These are phyloP conservation scores for Nannizziopsis barbatae DNA, from an alignment of 2,329 filamentous ascomycete genomes.

Conservation along the genomic window DNA sequence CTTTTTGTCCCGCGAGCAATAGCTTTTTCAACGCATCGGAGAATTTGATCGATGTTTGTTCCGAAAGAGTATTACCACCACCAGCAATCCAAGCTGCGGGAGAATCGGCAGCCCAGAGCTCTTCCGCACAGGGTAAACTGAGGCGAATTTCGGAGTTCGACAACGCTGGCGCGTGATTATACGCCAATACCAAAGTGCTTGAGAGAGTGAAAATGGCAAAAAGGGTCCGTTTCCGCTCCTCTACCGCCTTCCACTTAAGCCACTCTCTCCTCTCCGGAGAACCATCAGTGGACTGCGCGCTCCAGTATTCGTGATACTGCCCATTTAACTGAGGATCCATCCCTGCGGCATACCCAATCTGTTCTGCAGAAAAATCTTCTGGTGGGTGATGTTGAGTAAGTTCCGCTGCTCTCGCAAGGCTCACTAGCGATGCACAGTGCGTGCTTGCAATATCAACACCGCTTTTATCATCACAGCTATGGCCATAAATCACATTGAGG, in stretches of 20 bases:
- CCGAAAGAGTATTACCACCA: constrained; percentile 59
- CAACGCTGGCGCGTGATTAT: constrained; percentile 82
- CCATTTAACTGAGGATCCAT: constrained; percentile 50
- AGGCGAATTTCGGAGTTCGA: constrained; percentile 89
- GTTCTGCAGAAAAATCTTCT: constrained; percentile 28
- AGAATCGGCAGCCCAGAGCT: constrained; percentile 74
- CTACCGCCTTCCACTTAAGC: constrained; percentile 75
- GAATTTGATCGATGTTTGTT: constrained; percentile 65
- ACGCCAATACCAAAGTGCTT: constrained; percentile 79
- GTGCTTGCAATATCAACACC: constrained; percentile 86
- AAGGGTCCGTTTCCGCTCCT: constrained; percentile 86
- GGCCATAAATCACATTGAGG: constrained; percentile 87
- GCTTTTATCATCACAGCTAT: constrained; percentile 85
- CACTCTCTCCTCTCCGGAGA: constrained; percentile 49
- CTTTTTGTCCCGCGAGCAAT: constrained; percentile 56
- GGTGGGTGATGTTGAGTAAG: constrained; percentile 44
- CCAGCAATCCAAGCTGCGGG: constrained; percentile 69
- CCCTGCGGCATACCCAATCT: constrained; percentile 34
- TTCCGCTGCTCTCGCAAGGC: constrained; percentile 79
- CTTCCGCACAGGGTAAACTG: constrained; percentile 85
- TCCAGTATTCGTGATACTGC: constrained; percentile 35
- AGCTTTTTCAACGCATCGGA: constrained; percentile 70
- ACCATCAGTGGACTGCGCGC: constrained; percentile 24
- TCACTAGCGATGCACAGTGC: constrained; percentile 82
- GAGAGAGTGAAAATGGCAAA: constrained; percentile 87